Evolutionary conservation across 371 early-diverging fungal genomes (phyloP), one percentile per base, ranked within the genome.

Genomic region (Syncephalastrum racemosum): DNA sequence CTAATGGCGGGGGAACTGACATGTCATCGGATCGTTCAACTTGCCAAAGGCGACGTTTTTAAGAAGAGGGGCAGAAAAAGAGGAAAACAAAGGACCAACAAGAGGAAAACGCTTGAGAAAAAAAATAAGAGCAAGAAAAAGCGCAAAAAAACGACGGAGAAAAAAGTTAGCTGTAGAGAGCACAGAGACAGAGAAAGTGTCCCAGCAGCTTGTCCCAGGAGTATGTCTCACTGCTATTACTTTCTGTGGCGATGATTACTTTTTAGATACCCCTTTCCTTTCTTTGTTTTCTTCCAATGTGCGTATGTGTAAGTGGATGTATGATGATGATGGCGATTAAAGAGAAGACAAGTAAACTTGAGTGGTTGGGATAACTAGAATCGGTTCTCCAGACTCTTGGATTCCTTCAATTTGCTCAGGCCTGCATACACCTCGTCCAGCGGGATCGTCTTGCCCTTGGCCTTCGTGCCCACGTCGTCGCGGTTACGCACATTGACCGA

Each of bases 401-500:
- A 67, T 19, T 77, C 70, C 77, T 83, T 88, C 53, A 95, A 68
- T 14, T 63, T 67, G 46, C 73, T 58, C 43, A 94, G 73, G 71
- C 86, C 79, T 22, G 67, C 64, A 24, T 91, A 25, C 23, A 92
- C 85, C 22, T 82, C 83, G 31, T 84, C 86, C 60, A 89, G 63
- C 8, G 85, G 83, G 53, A 89, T 78, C 27, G 89, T 90, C 70
- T 90, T 76, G 50, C 88, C 89, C 82, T 90, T 91, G 52, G 82
- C 83, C 80, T 92, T 93, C 62, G 89, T 82, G 49, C 86, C 90
- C 3, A 84, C 83, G 62, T 92, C 91, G 65, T 94, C 94, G 27
- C 94, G 83, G 78, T 88, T 86, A 50, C 97, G 91, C 58, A 93
- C 89, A 65, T 98, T 98, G 64, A 99, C 97, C 10, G 92, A 87